Evolutionary conservation across 2,329 filamentous ascomycete genomes (phyloP), one percentile per base, ranked within the genome.

Genomic region (Pseudofabraea citricarpa): DNA sequence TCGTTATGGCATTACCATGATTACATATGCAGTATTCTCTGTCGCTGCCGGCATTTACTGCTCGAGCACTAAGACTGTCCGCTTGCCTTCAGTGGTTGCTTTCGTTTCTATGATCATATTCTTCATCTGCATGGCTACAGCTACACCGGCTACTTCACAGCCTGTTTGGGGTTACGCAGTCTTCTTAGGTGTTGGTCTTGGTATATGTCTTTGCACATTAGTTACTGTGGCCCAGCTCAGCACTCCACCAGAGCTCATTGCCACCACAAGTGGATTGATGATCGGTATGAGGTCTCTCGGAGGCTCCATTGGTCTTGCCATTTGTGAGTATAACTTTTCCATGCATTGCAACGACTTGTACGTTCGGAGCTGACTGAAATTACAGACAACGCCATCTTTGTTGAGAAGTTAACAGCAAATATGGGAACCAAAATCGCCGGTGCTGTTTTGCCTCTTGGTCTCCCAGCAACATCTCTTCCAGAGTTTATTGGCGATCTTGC

Each of bases 271-370:
- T 18, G 55, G 57, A 5, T 53, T 70, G 13, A 56, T 69, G 24
- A 66, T 69, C 22, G 56, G 61, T 24, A 52, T 65, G 3, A 55
- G 66, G 5, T 66, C 64, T 12, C 61, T 77, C 3, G 73, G 73
- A 4, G 68, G 68, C 37, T 71, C 72, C 2, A 55, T 76, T 9
- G 73, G 73, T 21, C 57, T 77, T 13, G 74, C 72, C 3, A 64
- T 75, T 35, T 63, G 46, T 49, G 40, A 41, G 46, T 45, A 4
- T 13, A n/a, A n/a, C n/a, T n/a, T n/a, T n/a, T n/a, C n/a, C n/a
- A n/a, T n/a, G n/a, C n/a, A n/a, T n/a, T n/a, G n/a, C n/a, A n/a
- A n/a, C n/a, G n/a, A n/a, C n/a, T n/a, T n/a, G n/a, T n/a, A n/a
- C n/a, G n/a, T n/a, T n/a, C n/a, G n/a, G n/a, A n/a, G n/a, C 15